Percentiles rank a stretch among this genome's conserved stretches.
phyloP scores from a whole-genome alignment of 768 basidiomycete genomes.

The Paxillus involutus region DNA sequence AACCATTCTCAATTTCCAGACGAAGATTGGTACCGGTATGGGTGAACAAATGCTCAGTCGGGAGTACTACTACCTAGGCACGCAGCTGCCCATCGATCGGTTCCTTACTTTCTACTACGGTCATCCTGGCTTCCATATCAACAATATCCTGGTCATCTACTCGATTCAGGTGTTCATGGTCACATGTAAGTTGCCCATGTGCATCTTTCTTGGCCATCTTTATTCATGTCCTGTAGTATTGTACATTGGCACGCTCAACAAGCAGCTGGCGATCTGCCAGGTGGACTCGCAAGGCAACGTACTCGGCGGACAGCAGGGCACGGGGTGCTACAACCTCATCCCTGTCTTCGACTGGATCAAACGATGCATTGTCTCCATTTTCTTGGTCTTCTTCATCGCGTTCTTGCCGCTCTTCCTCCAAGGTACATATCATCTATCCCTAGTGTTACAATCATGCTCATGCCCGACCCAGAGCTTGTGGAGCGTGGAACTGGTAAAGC shows the following conservation, averaged over 20 bases:
- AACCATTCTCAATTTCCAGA: slow-evolving; percentile 99
- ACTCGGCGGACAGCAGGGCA: slow-evolving; percentile 77
- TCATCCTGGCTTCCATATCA: slow-evolving; percentile 99
- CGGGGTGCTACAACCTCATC: slow-evolving; percentile 85
- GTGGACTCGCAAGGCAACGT: slow-evolving; percentile 80
- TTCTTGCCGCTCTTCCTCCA: slow-evolving; percentile 96
- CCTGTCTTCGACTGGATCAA: slow-evolving; percentile 99
- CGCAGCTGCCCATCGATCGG: slow-evolving; percentile 95
- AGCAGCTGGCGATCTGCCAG: slow-evolving; percentile 85
- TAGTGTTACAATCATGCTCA: slow-evolving; percentile 1
- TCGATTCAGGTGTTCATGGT: slow-evolving; percentile 99
- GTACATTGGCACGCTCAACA: slow-evolving; percentile 96
- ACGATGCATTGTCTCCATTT: slow-evolving; percentile 95
- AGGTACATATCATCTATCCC: slow-evolving; percentile 50
- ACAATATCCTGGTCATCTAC: slow-evolving; percentile 98
- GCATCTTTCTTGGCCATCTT: not conserved
- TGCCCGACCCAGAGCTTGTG: slow-evolving; percentile 67
- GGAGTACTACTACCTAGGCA: slow-evolving; percentile 99
- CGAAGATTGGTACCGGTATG: slow-evolving; percentile 99
- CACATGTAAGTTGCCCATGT: slow-evolving; percentile 58
- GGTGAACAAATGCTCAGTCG: slow-evolving; percentile 99
- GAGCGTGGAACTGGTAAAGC: slow-evolving; percentile 97
- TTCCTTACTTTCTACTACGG: slow-evolving; percentile 99
- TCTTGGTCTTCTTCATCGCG: slow-evolving; percentile 98
- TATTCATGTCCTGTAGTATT: slow-evolving; percentile 53